Evolutionary conservation across 805 yeast species (phyloP), one percentile per base, ranked within the genome.

Genomic region (Candida xyloterini): DNA sequence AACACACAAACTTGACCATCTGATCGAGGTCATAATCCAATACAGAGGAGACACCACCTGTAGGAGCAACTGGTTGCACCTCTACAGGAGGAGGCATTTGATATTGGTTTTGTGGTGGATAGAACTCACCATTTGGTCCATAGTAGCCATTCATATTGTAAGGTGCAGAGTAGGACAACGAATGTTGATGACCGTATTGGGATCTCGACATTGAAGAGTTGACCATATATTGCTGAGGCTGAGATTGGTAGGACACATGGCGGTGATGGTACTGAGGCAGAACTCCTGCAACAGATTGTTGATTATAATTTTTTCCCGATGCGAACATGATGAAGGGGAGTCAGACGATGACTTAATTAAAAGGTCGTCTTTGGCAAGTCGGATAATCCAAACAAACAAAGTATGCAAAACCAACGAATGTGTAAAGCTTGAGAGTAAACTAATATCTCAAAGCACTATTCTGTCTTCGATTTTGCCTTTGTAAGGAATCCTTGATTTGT

Each of bases 1-100:
- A 78, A 35, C 88, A 72, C 34, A 88, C 68, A 54, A 87, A 93
- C 43, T 81, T 80, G 7, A 95, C 73, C 95, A 90, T 90, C 43
- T 72, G 66, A 28, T 73, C 73, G 39, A 88, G 63, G 49, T 87
- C 89, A 61, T 91, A 90, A 59, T 89, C 96, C 56, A 86, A 70
- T 24, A 78, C 81, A 11, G 81, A 72, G 27, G 81, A 71, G 33
- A 87, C 91, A 45, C 95, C 96, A 30, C 96, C 96, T 30, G 70
- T 60, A 4, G 66, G 48, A 16, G 42, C 40, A 27, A 39, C 46
- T 39, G 37, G 40, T 25, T 40, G 43, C 9, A 29, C 46, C 30
- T 40, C 52, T 14, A 40, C 41, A 23, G 32, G 41, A 27, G 32
- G 36, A 15, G 20, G 42, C 18, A 36, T 26, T 13, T 34, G 43